These are phyloP conservation scores for Xylariaceae sp. DNA, from an alignment of 2,329 filamentous ascomycete genomes.

Conservation along the genomic window DNA sequence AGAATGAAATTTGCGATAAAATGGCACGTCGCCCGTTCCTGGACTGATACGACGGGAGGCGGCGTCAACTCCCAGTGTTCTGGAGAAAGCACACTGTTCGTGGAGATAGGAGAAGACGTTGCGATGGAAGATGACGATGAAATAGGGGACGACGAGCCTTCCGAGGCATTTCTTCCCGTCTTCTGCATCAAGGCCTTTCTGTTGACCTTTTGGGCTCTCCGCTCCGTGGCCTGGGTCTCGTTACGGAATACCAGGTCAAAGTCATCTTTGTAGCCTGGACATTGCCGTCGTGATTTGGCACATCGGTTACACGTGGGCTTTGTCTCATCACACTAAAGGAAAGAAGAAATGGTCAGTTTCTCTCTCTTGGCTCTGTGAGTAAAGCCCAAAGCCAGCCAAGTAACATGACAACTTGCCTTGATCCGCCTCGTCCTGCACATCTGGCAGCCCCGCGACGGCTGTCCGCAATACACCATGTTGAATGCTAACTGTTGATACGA, in stretches of 20 bases:
- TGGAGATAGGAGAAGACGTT: no score
- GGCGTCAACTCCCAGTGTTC: conserved; percentile 26
- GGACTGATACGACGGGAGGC: conserved; percentile 43
- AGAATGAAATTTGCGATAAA: conserved; percentile 59
- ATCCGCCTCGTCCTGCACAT: conserved; percentile 69
- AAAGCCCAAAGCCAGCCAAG: neutral
- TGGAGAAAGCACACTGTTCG: no score
- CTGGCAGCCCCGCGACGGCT: conserved; percentile 64
- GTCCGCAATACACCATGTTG: conserved; percentile 61
- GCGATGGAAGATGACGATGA: no score
- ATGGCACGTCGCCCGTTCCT: conserved; percentile 53
- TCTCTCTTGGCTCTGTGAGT: neutral
- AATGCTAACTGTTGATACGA: neutral
- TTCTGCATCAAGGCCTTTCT: conserved; percentile 42
- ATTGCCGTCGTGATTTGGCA: conserved; percentile 56
- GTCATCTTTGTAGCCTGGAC: conserved; percentile 64
- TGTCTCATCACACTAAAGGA: conserved; percentile 57
- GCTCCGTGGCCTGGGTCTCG: conserved; percentile 63
- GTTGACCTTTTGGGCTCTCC: conserved; percentile 53
- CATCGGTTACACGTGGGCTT: conserved; percentile 63
- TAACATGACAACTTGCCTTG: conserved; percentile 49
- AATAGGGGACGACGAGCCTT: conserved; percentile 23
- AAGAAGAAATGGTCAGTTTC: conserved; percentile 18
- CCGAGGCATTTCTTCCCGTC: conserved; percentile 24
- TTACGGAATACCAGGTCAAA: conserved; percentile 69